Conservation (phyloP, 305 asterid genomes). For the Fraxinus albicans region DNA sequence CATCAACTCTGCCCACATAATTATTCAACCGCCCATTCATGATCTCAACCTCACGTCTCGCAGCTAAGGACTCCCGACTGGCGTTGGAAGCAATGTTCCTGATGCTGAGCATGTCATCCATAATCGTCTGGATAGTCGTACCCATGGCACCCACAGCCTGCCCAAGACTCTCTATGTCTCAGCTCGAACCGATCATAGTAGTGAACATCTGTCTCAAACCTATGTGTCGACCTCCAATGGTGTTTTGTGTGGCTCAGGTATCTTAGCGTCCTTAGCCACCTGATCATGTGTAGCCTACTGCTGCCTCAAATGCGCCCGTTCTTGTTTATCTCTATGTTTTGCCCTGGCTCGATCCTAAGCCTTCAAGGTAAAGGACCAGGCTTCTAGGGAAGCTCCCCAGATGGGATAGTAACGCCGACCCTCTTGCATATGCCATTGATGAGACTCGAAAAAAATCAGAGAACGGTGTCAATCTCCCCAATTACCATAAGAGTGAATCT, state of each 20-base stretch:
- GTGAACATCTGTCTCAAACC: background rate
- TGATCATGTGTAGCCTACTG: background rate
- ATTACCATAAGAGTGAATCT: too few relatives aligned
- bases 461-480: background rate
- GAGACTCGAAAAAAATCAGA: background rate
- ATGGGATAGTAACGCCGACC: background rate
- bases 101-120: too few relatives aligned
- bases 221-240: background rate
- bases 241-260: background rate
- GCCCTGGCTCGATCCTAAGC: background rate
- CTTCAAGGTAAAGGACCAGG: background rate
- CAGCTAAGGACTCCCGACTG: too few relatives aligned
- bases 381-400: background rate
- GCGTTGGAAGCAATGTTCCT: too few relatives aligned
- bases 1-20: too few relatives aligned
- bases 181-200: too few relatives aligned
- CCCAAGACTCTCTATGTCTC: too few relatives aligned
- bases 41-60: too few relatives aligned
- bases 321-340: background rate
- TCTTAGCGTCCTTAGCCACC: background rate
- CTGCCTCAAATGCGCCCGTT: background rate
- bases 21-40: too few relatives aligned
- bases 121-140: too few relatives aligned
- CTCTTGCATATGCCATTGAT: background rate
- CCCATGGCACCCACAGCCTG: too few relatives aligned